Evolutionary conservation across 441 rosid genomes (phyloP).

Genomic region (Hura crepitans): DNA sequence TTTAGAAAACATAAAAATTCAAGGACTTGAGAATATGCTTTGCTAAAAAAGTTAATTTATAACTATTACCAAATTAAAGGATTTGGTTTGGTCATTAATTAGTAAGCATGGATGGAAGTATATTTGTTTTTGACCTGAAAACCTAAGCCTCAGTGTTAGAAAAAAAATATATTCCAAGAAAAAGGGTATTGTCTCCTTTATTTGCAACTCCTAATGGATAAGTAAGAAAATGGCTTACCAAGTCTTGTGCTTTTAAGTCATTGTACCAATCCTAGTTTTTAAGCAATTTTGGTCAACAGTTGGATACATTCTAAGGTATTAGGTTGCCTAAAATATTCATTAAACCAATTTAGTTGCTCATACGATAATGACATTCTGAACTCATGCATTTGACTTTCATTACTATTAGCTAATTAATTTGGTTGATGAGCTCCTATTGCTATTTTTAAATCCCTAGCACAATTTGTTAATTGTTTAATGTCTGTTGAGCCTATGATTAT

Average conservation of each 20-base stretch:
- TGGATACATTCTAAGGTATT: conserved; percentile 39
- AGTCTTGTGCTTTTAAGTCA: conserved; percentile 20
- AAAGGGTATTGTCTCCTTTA: conserved; percentile 30
- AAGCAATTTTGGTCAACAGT: conserved; percentile 34
- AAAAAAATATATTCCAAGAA: conserved; percentile 36
- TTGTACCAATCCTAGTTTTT: conserved; percentile 40
- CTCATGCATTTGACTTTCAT: conserved; percentile 41
- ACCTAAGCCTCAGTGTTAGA: conserved; percentile 51
- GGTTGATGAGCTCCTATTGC: conserved; percentile 95
- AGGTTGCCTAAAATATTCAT: conserved; percentile 38
- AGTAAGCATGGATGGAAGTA: conserved; percentile 49
- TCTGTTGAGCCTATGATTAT: conserved; percentile 84
- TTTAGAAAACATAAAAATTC: too few species aligned
- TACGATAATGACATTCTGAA: conserved; percentile 59
- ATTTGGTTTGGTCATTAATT: conserved; percentile 18
- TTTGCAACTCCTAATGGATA: conserved; percentile 41
- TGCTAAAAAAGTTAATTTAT: too few species aligned
- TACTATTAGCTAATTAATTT: conserved; percentile 34
- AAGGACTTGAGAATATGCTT: too few species aligned
- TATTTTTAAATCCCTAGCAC: conserved; percentile 86
- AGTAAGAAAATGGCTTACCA: conserved; percentile 57
- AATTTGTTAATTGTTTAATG: conserved; percentile 91
- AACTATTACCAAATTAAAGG: neutral
- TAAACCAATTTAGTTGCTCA: conserved; percentile 38
- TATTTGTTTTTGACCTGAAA: conserved; percentile 41